These are phyloP conservation scores for Epichloe festucae DNA, from an alignment of 2,329 filamentous ascomycete genomes.

Conservation along the genomic window DNA sequence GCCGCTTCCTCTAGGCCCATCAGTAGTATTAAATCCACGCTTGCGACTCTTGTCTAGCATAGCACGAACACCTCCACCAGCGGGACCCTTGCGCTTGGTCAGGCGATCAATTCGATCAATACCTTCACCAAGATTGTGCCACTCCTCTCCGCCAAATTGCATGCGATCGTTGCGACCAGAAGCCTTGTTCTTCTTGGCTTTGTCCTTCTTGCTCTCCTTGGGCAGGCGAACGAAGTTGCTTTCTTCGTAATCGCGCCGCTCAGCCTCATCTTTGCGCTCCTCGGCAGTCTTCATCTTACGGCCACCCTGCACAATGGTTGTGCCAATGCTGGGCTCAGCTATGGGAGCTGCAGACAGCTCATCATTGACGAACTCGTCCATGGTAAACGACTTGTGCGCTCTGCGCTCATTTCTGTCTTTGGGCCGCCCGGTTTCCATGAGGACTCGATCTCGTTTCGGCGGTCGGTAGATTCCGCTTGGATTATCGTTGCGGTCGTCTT, in stretches of 20 bases:
- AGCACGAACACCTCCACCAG: conserved; percentile 41
- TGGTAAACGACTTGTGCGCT: conserved; percentile 62
- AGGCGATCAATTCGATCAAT: conserved; percentile 76
- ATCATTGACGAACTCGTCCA: conserved; percentile 82
- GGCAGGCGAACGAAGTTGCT: conserved; percentile 81
- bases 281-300: conserved; percentile 64
- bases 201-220: conserved; percentile 77
- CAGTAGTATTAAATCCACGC: conserved; percentile 52
- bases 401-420: conserved; percentile 46
- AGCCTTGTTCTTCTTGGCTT: conserved; percentile 47
- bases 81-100: conserved; percentile 54
- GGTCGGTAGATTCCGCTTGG: conserved; percentile 71
- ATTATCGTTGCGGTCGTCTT: conserved; percentile 18
- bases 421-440: conserved; percentile 61
- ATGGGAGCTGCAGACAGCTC: conserved; percentile 74
- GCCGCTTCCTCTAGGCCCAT: conserved; percentile 56
- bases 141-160: conserved; percentile 82
- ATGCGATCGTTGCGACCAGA: conserved; percentile 42
- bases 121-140: conserved; percentile 72
- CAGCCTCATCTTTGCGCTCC: conserved; percentile 65
- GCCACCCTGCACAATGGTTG: conserved; percentile 69
- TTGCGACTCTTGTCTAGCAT: conserved; percentile 79
- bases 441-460: conserved; percentile 73
- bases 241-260: conserved; percentile 81
- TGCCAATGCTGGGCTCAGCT: conserved; percentile 82